Conservation (phyloP, 2,329 filamentous ascomycete genomes). For the Xylariaceae sp. region DNA sequence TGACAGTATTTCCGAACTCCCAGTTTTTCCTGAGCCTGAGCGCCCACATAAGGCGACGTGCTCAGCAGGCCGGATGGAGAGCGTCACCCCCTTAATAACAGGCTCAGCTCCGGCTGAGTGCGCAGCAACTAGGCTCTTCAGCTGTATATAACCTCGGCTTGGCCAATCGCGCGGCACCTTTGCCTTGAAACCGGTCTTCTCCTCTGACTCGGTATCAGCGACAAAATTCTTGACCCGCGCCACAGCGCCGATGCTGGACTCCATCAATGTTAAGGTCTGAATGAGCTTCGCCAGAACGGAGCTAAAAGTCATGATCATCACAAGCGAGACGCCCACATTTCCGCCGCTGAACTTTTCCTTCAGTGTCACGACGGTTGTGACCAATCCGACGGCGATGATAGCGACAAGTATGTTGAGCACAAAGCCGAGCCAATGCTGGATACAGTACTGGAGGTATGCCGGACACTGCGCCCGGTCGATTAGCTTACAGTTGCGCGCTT, state of each 20-base stretch:
- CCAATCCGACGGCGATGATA: slow-evolving; percentile 19
- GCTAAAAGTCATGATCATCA: slow-evolving; percentile 20
- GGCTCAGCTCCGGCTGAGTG: slow-evolving; percentile 12
- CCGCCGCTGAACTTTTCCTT: slow-evolving; percentile 6
- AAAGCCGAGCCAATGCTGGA: slow-evolving; percentile 15
- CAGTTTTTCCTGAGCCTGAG: slow-evolving; percentile 42
- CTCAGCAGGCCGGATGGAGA: slow-evolving; percentile 36
- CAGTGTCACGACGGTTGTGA: slow-evolving; percentile 20
- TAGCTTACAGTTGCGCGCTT: slow-evolving; percentile 2
- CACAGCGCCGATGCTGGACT: slow-evolving; percentile 26
- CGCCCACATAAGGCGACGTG: slow-evolving; percentile 37
- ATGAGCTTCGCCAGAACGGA: slow-evolving; percentile 19
- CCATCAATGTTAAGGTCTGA: slow-evolving; percentile 22
- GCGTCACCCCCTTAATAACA: slow-evolving; percentile 20
- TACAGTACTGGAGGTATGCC: slow-evolving; percentile 12
- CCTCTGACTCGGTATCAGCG: slow-evolving; percentile 5
- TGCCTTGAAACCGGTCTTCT: slow-evolving; percentile 2
- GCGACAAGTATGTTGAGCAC: slow-evolving; percentile 16
- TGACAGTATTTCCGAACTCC: too few species aligned
- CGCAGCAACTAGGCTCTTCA: slow-evolving; percentile 27
- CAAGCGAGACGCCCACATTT: slow-evolving; percentile 18
- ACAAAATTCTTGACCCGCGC: slow-evolving; percentile 11
- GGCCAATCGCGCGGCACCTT: slow-evolving; percentile 24
- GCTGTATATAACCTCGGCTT: slow-evolving; percentile 19
- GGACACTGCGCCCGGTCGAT: slow-evolving; percentile 12